Percentiles rank a stretch among this genome's conserved stretches.
These are phyloP conservation scores for Iris macrosiphon DNA, from an alignment of 106 monocot genomes.

Conservation along the genomic window DNA sequence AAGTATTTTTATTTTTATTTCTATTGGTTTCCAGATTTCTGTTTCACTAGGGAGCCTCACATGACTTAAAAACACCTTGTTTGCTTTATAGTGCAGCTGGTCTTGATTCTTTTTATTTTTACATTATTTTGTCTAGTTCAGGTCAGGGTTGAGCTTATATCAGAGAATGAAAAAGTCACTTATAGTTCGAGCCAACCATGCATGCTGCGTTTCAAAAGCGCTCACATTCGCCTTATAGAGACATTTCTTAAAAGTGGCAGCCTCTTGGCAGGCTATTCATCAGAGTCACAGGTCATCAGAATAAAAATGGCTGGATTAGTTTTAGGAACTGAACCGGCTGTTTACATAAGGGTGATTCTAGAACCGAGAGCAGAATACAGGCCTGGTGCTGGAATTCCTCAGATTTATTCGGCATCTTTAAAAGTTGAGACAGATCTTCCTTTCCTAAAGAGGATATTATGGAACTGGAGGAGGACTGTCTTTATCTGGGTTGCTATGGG, in stretches of 20 bases:
- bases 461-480: conserved; percentile 44
- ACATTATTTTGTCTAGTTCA: no score
- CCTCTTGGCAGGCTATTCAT: conserved; percentile 45
- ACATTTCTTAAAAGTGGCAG: conserved; percentile 27
- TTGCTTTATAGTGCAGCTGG: no score
- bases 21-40: no score
- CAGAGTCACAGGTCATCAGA: conserved; percentile 45
- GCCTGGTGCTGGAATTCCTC: conserved; percentile 40
- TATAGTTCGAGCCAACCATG: conserved; percentile 45
- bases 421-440: conserved; percentile 39
- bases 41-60: no score
- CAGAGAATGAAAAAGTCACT: conserved; percentile 14
- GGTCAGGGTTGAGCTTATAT: conserved; percentile 34
- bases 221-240: conserved; percentile 19
- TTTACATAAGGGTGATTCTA: conserved; percentile 32
- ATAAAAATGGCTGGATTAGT: conserved; percentile 42
- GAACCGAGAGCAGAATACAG: conserved; percentile 50
- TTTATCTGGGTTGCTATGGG: conserved; percentile 34
- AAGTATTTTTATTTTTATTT: no score
- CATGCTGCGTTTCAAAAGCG: conserved; percentile 62
- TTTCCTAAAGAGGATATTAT: conserved; percentile 23
- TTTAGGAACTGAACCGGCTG: conserved; percentile 25
- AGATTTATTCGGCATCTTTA: conserved; percentile 40
- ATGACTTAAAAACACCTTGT: no score
- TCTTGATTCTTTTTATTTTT: no score